These are phyloP conservation scores for Cyphellophora attinorum DNA, from an alignment of 2,329 filamentous ascomycete genomes.

Conservation along the genomic window DNA sequence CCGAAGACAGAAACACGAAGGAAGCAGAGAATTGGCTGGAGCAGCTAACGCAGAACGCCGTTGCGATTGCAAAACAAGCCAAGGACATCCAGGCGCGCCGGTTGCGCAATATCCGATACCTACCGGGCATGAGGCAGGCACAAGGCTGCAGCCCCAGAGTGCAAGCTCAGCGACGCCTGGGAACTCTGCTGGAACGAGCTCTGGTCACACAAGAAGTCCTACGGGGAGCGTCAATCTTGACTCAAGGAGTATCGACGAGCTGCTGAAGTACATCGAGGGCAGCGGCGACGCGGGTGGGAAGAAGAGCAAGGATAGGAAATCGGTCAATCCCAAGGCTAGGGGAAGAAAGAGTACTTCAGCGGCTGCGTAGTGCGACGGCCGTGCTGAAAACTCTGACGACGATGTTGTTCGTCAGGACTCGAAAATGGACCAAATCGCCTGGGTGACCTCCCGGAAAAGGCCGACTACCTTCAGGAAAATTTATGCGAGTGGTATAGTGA, in stretches of 20 bases:
- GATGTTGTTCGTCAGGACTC: no score
- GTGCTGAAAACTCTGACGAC: neutral
- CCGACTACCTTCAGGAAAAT: no score
- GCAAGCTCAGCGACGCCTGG: constrained; percentile 37
- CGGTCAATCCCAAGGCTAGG: constrained; percentile 17
- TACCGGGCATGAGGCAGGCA: constrained; percentile 52
- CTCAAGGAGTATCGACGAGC: constrained; percentile 79
- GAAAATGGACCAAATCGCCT: no score
- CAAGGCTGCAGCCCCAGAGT: constrained; percentile 18
- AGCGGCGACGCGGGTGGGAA: constrained; percentile 29
- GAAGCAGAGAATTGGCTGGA: constrained; percentile 95
- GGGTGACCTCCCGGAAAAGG: no score
- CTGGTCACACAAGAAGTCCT: constrained; percentile 21
- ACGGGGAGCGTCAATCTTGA: constrained; percentile 46
- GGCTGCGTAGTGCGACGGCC: neutral
- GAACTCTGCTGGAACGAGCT: constrained; percentile 27
- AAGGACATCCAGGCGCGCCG: constrained; percentile 73
- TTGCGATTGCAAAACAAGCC: constrained; percentile 85
- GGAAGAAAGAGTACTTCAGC: constrained; percentile 10
- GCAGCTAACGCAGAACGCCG: constrained; percentile 90
- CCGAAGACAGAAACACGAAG: constrained; percentile 94
- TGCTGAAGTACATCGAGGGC: constrained; percentile 91
- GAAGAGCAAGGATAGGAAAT: constrained; percentile 32
- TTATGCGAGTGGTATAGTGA: no score
- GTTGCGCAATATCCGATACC: constrained; percentile 53